Evolutionary conservation across 805 yeast species (phyloP).

Genomic region (Naumovozyma baii): DNA sequence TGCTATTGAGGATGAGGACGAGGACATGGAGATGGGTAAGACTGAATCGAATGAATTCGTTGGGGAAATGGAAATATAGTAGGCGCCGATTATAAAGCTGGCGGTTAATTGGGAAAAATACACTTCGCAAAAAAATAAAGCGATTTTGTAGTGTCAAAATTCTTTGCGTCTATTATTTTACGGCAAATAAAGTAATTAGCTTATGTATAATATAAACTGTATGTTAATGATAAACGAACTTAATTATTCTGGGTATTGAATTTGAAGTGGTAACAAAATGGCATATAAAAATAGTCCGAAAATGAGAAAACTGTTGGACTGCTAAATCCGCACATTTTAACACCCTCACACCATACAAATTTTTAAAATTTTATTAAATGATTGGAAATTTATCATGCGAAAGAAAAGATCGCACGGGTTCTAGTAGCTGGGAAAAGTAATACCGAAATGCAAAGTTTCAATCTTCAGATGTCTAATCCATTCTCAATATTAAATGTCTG

Average conservation of each 20-base stretch:
- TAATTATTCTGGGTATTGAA: too few species aligned
- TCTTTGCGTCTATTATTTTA: not conserved
- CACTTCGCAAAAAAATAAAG: not conserved
- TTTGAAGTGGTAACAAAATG: too few species aligned
- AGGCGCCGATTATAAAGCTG: not conserved
- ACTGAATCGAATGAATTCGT: constrained; percentile 32
- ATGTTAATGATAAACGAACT: not conserved
- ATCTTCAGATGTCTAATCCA: too few species aligned
- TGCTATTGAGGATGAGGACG: constrained; percentile 25
- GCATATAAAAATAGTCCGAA: too few species aligned
- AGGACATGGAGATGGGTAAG: constrained; percentile 20
- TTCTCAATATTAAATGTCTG: too few species aligned
- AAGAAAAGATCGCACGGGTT: not conserved
- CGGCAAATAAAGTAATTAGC: not conserved
- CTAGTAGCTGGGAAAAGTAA: not conserved
- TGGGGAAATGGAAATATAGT: constrained; percentile 31
- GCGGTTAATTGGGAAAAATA: not conserved
- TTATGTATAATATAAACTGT: not conserved
- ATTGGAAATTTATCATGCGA: not conserved
- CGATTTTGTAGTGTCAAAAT: not conserved
- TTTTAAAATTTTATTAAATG: too few species aligned
- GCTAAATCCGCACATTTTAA: too few species aligned
- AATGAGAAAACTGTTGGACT: too few species aligned
- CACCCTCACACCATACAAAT: too few species aligned
- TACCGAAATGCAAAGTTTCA: not conserved